phyloP scores from a whole-genome alignment of 2,329 filamentous ascomycete species.

The Colletotrichum musicola region DNA sequence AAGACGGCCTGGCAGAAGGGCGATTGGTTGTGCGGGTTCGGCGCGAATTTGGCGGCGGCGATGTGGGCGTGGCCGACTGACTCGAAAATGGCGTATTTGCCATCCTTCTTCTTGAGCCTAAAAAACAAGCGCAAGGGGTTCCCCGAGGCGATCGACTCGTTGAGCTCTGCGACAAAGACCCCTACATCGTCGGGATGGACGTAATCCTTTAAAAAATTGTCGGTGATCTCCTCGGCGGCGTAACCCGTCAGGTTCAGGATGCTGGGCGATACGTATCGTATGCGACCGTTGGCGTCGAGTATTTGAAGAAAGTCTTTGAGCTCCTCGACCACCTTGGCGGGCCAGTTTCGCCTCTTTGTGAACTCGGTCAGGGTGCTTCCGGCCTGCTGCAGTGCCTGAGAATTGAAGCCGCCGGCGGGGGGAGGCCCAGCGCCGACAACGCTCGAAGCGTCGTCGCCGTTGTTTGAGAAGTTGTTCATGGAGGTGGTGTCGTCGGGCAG shows the following conservation, averaged over 20 bases:
- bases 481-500: conserved; percentile 30
- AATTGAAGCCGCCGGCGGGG: conserved; percentile 53
- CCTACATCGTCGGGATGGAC: conserved; percentile 88
- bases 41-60: conserved; percentile 74
- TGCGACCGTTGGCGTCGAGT: conserved; percentile 84
- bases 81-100: conserved; percentile 84
- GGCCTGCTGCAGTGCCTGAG: conserved; percentile 47
- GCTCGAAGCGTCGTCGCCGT: conserved; percentile 38
- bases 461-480: conserved; percentile 36
- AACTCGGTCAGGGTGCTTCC: conserved; percentile 68
- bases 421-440: conserved; percentile 58
- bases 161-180: conserved; percentile 88
- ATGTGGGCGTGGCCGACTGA: conserved; percentile 94
- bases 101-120: conserved; percentile 81
- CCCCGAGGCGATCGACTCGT: conserved; percentile 87
- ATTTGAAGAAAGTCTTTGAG: conserved; percentile 91
- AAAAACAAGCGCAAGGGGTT: conserved; percentile 87
- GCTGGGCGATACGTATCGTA: conserved; percentile 89
- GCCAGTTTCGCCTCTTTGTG: conserved; percentile 79
- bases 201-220: conserved; percentile 82
- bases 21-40: conserved; percentile 73
- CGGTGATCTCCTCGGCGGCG: conserved; percentile 75
- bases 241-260: conserved; percentile 82
- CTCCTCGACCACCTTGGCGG: conserved; percentile 89
- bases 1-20: conserved; percentile 90